Evolutionary conservation across 2,329 filamentous ascomycete species (phyloP), one percentile per base, ranked within the genome.

Genomic region (Verticillium alfalfae): DNA sequence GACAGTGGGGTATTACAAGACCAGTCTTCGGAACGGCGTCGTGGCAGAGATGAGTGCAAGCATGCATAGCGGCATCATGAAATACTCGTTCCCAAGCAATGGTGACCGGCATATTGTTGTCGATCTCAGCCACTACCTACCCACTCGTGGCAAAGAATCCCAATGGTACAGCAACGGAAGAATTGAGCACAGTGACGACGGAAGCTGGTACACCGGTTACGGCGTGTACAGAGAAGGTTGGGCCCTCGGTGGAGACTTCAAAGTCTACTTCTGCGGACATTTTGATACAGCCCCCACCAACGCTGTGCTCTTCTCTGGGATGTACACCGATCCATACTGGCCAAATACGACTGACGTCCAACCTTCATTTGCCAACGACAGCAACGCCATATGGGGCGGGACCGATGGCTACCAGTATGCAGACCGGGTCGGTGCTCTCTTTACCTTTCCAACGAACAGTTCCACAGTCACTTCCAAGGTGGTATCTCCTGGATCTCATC

Each of bases 1-100:
- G 0, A 74, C 72, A 12, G 80, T 86, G 0, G 84, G 84, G 0
- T 84, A 84, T 65, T 87, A 81, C 68, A 78, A 76, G 61, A 82
- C 82, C 0, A 66, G 76, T 12, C 72, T 86, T 2, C 73, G 76
- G 38, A 83, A 79, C 56, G 81, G 79, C 1, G 76, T 86, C 1
- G 72, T 66, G 0, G 76, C 82, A 5, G 79, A 84, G 65, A 68
- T 87, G 57, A 75, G 76, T 37, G 83, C 79, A 5, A 75, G 78
- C 6, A 73, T 76, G 34, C 83, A 84, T 64, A 74, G 76, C 1
- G 81, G 80, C 0, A 78, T 86, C 5, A 77, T 85, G 65, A 77
- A 77, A 56, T 86, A 87, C 65, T 71, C 72, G 0, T 87, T 84
- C 60, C 77, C 79, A 0, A 45, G 70, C 5, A 65, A 67, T 36